Evolutionary conservation across 176 grass and related monocot genomes (phyloP), one percentile per base, ranked within the genome.

Genomic region (Dactylis glomerata): DNA sequence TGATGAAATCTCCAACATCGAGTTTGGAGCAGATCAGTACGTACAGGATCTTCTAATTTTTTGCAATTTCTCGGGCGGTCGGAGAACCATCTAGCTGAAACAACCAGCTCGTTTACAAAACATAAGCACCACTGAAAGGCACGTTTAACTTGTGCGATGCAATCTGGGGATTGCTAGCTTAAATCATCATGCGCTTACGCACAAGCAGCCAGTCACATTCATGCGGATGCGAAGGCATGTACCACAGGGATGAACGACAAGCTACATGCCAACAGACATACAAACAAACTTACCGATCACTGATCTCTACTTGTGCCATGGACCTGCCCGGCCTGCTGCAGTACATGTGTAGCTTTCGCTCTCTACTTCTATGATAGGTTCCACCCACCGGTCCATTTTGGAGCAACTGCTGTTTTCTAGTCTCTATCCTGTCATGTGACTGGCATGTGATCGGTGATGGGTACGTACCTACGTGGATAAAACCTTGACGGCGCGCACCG

Each of bases 381-480:
- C 73, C 79, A 86, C 73, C 86, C 79, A 64, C 72, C 32, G 32
- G 44, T 44, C 79, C 83, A 56, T 82, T 66, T 66, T 90, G 42
- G 63, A 83, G 83, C 44, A 73, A 64, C 65, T 78, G 34, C 11
- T 86, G 84, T 65, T 82, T 73, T 64, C 20, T 49, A 11, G 40
- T 28, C 78, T 56, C 27, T 82, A 16, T 86, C 88, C 5, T 65
- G 36, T 64, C 88, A 87, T 87, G 84, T 90, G 84, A 33, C 54
- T 5, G 72, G 10, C 84, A 86, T 67, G 84, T 86, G 73, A 82
- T 69, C 67, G 0, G 37, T 78, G 79, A 86, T 90, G 27, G 56
- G 45, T 63, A 11, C 17, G 11, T 66, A 34, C 62, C 16, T 45
- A 26, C 20, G 22, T 47, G 6, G 50, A 31, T 30, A 38, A 63